Evolutionary conservation across 148 eudicot genomes (phyloP).

Genomic region (Silene uniflora): DNA sequence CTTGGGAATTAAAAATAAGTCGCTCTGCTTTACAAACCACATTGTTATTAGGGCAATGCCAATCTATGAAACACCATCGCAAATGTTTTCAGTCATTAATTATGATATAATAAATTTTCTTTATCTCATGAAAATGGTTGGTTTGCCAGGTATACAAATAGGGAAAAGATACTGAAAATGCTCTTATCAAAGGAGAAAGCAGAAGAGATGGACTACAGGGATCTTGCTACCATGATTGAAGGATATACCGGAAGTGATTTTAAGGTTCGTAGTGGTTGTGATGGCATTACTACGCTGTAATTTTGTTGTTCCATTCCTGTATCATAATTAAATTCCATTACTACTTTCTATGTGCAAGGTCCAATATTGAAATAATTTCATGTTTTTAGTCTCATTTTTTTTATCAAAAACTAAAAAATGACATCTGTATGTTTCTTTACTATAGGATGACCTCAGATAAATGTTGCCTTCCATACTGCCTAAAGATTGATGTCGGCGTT

Average conservation of each 20-base stretch:
- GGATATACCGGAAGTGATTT: conserved; percentile 96
- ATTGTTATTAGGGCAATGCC: not conserved
- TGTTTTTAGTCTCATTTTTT: too few species aligned
- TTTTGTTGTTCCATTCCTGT: too few species aligned
- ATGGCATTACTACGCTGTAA: too few species aligned
- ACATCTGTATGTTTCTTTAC: too few species aligned
- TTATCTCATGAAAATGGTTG: conserved; percentile 74
- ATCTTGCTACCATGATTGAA: conserved; percentile 86
- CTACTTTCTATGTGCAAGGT: too few species aligned
- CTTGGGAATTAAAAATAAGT: not conserved
- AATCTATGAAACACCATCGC: not conserved
- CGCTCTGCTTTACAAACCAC: not conserved
- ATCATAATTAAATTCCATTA: too few species aligned
- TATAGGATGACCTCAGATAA: too few species aligned
- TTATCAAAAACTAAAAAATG: too few species aligned
- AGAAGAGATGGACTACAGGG: conserved; percentile 65
- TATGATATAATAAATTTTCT: conserved; percentile 11
- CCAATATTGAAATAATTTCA: too few species aligned
- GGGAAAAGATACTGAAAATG: conserved; percentile 79
- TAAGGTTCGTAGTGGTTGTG: too few species aligned
- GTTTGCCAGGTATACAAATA: conserved; percentile 61
- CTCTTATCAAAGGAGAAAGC: conserved; percentile 71
- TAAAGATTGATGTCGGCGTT: too few species aligned
- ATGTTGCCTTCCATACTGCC: too few species aligned
- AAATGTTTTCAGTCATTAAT: not conserved